Conservation (phyloP, 2,329 filamentous ascomycete genomes). For the Fusarium piperis region DNA sequence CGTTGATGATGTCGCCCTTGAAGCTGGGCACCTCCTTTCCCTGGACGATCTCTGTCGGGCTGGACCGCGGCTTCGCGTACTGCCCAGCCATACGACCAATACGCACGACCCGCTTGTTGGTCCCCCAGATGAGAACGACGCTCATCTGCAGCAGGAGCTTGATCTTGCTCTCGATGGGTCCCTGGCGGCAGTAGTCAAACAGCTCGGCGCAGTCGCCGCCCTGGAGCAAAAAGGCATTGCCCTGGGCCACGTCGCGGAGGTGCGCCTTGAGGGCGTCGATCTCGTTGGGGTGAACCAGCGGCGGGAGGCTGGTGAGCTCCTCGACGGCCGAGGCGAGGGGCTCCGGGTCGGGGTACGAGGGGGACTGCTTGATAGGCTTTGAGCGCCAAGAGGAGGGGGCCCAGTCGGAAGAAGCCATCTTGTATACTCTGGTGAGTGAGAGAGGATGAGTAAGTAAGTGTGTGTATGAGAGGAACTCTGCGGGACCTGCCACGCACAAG, state of each 20-base stretch:
- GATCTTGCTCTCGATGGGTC: constrained; percentile 93
- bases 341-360: constrained; percentile 71
- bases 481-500: constrained; percentile 1
- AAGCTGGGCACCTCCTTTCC: constrained; percentile 88
- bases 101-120: constrained; percentile 82
- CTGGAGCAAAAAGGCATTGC: constrained; percentile 93
- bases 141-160: constrained; percentile 98
- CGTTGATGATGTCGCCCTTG: constrained; percentile 95
- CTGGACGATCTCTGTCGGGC: constrained; percentile 82
- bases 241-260: constrained; percentile 85
- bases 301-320: constrained; percentile 76
- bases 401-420: constrained; percentile 57
- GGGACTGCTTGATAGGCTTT: constrained; percentile 82
- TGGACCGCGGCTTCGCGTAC: constrained; percentile 95
- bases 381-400: constrained; percentile 75
- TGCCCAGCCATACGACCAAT: constrained; percentile 97
- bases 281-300: constrained; percentile 81
- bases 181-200: constrained; percentile 93
- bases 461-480: neutral
- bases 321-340: constrained; percentile 68
- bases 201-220: constrained; percentile 97
- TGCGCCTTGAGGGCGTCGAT: constrained; percentile 82
- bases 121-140: constrained; percentile 91
- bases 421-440: neutral
- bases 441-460: neutral